phyloP scores from a whole-genome alignment of 371 early-diverging fungal species.

The Mortierella sp. region DNA sequence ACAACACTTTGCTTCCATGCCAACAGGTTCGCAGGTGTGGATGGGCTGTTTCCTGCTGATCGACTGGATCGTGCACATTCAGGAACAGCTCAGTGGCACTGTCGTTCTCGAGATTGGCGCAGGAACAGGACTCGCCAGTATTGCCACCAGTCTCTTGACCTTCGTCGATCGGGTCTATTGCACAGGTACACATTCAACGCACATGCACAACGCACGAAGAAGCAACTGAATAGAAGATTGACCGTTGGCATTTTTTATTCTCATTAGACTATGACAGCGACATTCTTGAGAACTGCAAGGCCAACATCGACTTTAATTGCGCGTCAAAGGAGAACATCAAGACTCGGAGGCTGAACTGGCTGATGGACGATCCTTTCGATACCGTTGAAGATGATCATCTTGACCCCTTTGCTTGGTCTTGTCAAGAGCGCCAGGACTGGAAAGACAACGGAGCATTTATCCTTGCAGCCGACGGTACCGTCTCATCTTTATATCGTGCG shows the following conservation, averaged over 20 bases:
- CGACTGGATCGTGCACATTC: constrained; percentile 34
- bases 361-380: constrained; percentile 27
- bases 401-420: constrained; percentile 28
- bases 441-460: constrained; percentile 32
- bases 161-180: constrained; percentile 24
- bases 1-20: background rate
- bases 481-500: background rate
- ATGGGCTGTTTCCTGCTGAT: constrained; percentile 45
- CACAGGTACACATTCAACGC: constrained; percentile 16
- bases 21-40: constrained; percentile 45
- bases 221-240: background rate
- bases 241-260: background rate
- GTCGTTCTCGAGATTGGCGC: constrained; percentile 39
- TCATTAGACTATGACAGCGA: constrained; percentile 20
- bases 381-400: background rate
- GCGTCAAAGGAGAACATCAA: background rate
- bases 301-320: constrained; percentile 24
- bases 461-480: constrained; percentile 49
- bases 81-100: constrained; percentile 12
- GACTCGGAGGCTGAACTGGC: constrained; percentile 36
- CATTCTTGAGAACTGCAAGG: constrained; percentile 34
- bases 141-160: constrained; percentile 16
- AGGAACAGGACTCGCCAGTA: constrained; percentile 47
- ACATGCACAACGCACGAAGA: background rate
- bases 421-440: constrained; percentile 29